Evolutionary conservation across 805 yeast genomes (phyloP).

Genomic region (Lachancea meyersii): DNA sequence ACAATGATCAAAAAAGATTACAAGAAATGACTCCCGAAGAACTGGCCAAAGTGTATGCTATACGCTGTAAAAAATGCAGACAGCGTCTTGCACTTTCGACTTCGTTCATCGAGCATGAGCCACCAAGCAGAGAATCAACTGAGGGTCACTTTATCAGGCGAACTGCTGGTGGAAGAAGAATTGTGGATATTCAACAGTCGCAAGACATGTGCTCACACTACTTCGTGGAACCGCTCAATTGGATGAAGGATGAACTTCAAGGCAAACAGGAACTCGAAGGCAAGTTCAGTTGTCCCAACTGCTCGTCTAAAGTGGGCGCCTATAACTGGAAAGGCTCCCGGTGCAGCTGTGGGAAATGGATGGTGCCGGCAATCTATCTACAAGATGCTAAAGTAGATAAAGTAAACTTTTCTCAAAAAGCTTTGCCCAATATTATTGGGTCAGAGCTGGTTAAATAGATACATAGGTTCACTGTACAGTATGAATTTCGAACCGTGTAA

Average conservation of each 20-base stretch:
- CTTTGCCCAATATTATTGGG: slow-evolving; percentile 23
- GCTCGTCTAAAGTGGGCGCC: slow-evolving; percentile 80
- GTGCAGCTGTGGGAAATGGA: slow-evolving; percentile 95
- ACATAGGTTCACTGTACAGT: no score
- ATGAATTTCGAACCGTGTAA: not conserved
- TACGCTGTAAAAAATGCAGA: slow-evolving; percentile 83
- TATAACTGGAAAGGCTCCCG: slow-evolving; percentile 92
- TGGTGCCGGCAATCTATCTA: slow-evolving; percentile 82
- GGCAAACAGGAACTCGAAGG: slow-evolving; percentile 75
- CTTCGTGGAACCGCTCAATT: slow-evolving; percentile 79
- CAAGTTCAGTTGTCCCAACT: slow-evolving; percentile 76
- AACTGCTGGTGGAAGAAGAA: slow-evolving; percentile 55
- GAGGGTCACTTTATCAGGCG: slow-evolving; percentile 62
- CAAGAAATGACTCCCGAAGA: slow-evolving; percentile 26
- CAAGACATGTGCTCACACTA: slow-evolving; percentile 69
- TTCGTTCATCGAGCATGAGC: slow-evolving; percentile 57
- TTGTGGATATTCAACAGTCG: slow-evolving; percentile 52
- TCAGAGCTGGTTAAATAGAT: slow-evolving; percentile 12
- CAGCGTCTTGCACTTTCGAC: slow-evolving; percentile 56
- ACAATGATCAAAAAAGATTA: slow-evolving; percentile 23
- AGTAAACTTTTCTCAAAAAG: slow-evolving; percentile 27
- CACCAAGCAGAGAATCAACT: slow-evolving; percentile 58
- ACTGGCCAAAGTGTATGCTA: slow-evolving; percentile 28
- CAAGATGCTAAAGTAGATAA: slow-evolving; percentile 78
- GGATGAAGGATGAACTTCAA: slow-evolving; percentile 84